These are phyloP conservation scores for Luffa aegyptiaca DNA, from an alignment of 306 rosid species.

Conservation along the genomic window DNA sequence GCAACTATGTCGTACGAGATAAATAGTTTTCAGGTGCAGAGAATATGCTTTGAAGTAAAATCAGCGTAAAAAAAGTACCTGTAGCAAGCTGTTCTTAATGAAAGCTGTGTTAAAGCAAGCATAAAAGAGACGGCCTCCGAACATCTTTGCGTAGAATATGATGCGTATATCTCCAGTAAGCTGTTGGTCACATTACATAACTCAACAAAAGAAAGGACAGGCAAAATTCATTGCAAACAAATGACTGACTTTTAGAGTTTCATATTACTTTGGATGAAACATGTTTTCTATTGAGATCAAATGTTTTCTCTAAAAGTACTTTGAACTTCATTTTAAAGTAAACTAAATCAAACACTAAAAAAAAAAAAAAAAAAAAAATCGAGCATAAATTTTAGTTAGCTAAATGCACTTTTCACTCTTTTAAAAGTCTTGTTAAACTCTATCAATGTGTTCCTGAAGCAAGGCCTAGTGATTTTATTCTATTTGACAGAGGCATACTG, in stretches of 20 bases:
- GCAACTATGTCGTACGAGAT: background rate
- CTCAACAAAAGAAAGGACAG: too few relatives aligned
- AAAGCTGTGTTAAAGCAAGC: constrained; percentile 90
- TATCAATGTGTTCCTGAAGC: background rate
- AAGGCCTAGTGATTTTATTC: background rate
- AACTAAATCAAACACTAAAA: background rate
- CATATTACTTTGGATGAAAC: background rate
- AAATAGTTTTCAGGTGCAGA: background rate
- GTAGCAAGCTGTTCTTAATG: constrained; percentile 72
- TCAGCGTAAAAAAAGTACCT: constrained; percentile 27
- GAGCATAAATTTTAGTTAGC: background rate
- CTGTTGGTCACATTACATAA: constrained; percentile 28
- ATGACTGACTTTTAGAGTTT: background rate
- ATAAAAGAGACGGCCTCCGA: constrained; percentile 90
- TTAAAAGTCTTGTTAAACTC: background rate
- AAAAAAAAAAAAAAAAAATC: background rate
- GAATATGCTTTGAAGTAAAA: background rate
- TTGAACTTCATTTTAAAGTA: background rate
- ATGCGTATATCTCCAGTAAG: constrained; percentile 84
- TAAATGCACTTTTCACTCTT: background rate
- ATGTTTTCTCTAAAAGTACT: background rate
- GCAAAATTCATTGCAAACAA: background rate
- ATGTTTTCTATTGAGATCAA: background rate
- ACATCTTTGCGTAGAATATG: constrained; percentile 74
- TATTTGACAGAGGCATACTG: background rate